Evolutionary conservation across 495 filamentous ascomycete species (phyloP).

Genomic region (Bacidia rubella): DNA sequence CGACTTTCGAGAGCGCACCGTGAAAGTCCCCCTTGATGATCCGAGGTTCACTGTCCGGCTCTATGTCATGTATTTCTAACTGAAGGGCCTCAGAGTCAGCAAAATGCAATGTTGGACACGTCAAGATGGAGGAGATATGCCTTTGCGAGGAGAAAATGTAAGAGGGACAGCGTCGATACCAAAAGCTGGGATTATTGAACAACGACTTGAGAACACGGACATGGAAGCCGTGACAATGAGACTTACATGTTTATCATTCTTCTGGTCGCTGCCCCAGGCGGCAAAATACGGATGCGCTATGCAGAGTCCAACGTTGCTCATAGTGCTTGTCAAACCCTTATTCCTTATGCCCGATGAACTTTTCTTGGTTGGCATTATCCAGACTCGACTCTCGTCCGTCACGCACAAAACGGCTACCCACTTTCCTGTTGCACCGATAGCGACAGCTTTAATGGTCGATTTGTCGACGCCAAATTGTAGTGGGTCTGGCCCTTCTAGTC

Average conservation of each 20-base stretch:
- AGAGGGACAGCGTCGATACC: no score
- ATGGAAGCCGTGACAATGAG: not conserved
- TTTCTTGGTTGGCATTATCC: not conserved
- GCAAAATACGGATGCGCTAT: not conserved
- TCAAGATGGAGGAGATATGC: no score
- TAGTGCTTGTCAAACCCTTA: not conserved
- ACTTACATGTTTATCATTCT: not conserved
- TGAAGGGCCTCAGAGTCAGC: not conserved
- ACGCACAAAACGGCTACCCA: slow-evolving; percentile 3
- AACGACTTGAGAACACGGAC: no score
- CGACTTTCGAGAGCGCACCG: not conserved
- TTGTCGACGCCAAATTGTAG: not conserved
- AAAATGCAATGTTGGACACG: no score
- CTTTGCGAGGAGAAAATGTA: no score
- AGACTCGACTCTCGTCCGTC: not conserved
- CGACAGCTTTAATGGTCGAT: slow-evolving; percentile 1
- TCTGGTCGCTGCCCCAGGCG: not conserved
- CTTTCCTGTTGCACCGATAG: not conserved
- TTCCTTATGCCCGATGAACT: not conserved
- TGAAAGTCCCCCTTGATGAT: not conserved
- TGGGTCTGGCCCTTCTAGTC: not conserved
- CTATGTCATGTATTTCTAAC: not conserved
- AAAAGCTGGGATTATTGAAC: no score
- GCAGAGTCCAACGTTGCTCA: not conserved
- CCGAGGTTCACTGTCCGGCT: not conserved